A percentile compares a stretch with the other conserved stretches of the same genome.
phyloP scores from a whole-genome alignment of 106 monocot genomes.

The Phalaenopsis equestris region DNA sequence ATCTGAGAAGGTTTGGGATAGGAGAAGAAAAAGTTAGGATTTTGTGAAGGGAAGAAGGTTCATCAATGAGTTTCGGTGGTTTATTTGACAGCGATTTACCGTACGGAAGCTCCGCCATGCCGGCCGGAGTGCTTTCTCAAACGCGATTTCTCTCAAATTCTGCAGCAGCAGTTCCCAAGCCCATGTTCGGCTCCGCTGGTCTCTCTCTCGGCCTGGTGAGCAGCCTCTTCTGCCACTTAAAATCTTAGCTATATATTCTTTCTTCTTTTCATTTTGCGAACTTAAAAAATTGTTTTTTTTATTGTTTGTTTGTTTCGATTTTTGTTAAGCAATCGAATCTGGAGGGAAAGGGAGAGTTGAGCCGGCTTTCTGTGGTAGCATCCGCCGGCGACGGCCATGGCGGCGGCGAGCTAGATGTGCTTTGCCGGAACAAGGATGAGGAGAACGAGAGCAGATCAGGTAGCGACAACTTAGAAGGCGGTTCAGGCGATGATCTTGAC shows the following conservation, averaged over 20 bases:
- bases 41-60: neutral
- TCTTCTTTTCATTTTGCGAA: neutral
- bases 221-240: neutral
- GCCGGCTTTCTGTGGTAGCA: neutral
- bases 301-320: neutral
- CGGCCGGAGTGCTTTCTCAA: conserved; percentile 3
- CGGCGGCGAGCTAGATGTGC: neutral
- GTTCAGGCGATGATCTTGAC: conserved; percentile 68
- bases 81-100: conserved; percentile 7
- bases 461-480: conserved; percentile 42
- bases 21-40: neutral
- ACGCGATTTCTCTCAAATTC: conserved; percentile 3
- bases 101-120: conserved; percentile 2
- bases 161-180: conserved; percentile 9
- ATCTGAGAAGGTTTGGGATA: neutral
- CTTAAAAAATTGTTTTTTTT: neutral
- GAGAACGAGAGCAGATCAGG: conserved; percentile 48
- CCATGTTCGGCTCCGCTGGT: conserved; percentile 42
- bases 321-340: conserved; percentile 4
- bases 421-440: conserved; percentile 17
- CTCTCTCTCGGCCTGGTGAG: conserved; percentile 47
- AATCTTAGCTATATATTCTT: neutral
- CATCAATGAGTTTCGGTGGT: conserved; percentile 6
- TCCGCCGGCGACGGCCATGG: neutral
- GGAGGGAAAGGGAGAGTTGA: conserved; percentile 10